phyloP scores from a whole-genome alignment of 345 rosid species.

The Linum tenue region DNA sequence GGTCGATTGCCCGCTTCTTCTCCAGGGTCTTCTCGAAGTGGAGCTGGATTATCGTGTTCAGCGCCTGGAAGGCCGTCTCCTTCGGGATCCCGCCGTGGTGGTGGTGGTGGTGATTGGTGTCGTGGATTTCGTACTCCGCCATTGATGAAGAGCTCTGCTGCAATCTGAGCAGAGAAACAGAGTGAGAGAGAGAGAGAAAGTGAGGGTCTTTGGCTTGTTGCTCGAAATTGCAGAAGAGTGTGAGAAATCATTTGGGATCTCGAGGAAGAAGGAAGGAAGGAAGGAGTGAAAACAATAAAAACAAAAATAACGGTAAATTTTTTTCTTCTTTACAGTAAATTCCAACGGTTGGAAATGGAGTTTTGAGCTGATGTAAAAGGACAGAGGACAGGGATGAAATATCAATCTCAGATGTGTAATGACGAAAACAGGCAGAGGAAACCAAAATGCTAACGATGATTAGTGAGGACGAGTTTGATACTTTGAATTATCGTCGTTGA shows the following conservation, averaged over 20 bases:
- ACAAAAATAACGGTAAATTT: background rate
- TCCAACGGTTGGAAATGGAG: background rate
- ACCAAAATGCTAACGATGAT: too few species aligned
- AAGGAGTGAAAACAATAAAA: background rate
- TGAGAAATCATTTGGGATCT: constrained; percentile 12
- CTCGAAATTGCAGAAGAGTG: background rate
- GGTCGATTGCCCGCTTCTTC: constrained; percentile 87
- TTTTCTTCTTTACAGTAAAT: background rate
- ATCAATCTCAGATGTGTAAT: too few species aligned
- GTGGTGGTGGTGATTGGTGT: constrained; percentile 21
- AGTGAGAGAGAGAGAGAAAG: constrained; percentile 1
- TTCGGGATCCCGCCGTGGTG: constrained; percentile 44
- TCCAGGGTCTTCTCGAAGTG: constrained; percentile 96
- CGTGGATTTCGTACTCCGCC: constrained; percentile 64
- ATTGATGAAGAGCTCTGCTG: constrained; percentile 19
- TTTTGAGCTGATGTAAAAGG: background rate
- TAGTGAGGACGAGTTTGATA: too few species aligned
- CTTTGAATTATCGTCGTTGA: too few species aligned
- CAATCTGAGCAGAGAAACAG: background rate
- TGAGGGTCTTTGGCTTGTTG: background rate
- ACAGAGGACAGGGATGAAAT: too few species aligned
- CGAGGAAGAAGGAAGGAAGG: constrained; percentile 9
- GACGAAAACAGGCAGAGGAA: too few species aligned
- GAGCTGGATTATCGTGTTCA: constrained; percentile 91
- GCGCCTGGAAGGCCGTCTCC: constrained; percentile 82